Percentiles rank a stretch among this genome's conserved stretches.
Conservation (phyloP, 2,329 filamentous ascomycete genomes). For the Emmonsiellopsis sp. region DNA sequence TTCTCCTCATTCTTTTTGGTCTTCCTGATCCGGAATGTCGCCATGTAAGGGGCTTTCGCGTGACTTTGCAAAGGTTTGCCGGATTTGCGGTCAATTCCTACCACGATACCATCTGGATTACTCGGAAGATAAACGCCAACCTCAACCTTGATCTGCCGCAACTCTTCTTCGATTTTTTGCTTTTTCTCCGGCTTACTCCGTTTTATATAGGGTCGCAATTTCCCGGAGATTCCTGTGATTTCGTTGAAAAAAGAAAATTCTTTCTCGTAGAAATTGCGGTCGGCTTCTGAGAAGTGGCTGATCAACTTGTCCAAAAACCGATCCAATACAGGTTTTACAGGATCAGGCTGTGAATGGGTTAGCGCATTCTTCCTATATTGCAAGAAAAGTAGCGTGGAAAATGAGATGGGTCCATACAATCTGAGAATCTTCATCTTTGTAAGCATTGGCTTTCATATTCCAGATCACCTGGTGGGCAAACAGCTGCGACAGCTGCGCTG, state of each 20-base stretch:
- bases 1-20: constrained; percentile 41
- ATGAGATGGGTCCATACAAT: constrained; percentile 47
- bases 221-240: constrained; percentile 90
- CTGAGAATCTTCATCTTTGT: constrained; percentile 88
- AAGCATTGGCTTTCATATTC: constrained; percentile 99
- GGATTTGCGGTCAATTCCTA: constrained; percentile 95
- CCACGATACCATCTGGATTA: constrained; percentile 93
- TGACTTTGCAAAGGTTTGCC: constrained; percentile 96
- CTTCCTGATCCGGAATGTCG: constrained; percentile 93
- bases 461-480: constrained; percentile 99
- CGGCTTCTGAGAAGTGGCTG: constrained; percentile 65
- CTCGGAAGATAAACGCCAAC: constrained; percentile 94
- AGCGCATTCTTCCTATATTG: constrained; percentile 3
- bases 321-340: constrained; percentile 87
- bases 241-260: constrained; percentile 99
- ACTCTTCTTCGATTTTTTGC: constrained; percentile 96
- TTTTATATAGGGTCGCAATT: constrained; percentile 88
- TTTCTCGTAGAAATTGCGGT: constrained; percentile 79
- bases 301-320: constrained; percentile 79
- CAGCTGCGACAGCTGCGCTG: constrained; percentile 91
- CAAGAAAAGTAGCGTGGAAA: constrained; percentile 5
- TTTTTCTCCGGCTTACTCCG: constrained; percentile 93
- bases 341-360: constrained; percentile 55
- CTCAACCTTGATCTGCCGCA: constrained; percentile 94
- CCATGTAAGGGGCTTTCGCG: constrained; percentile 98